phyloP scores from a whole-genome alignment of 2,329 filamentous ascomycete species.

The Fusarium succisae region DNA sequence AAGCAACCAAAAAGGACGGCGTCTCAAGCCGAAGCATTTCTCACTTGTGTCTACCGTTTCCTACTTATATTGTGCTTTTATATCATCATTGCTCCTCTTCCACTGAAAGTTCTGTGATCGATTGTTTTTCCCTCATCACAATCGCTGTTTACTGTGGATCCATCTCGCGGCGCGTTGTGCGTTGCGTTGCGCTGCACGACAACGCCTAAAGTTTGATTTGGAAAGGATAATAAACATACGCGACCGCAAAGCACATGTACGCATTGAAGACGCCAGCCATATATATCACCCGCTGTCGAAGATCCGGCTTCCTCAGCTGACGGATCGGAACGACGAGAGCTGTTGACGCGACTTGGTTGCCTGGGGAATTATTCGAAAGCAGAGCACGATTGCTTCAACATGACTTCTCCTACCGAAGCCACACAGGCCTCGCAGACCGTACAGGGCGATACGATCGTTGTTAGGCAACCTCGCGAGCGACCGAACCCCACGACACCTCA shows the following conservation, averaged over 20 bases:
- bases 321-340: neutral
- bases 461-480: constrained; percentile 48
- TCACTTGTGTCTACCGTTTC: constrained; percentile 5
- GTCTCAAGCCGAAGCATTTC: constrained; percentile 23
- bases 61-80: neutral
- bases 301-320: neutral
- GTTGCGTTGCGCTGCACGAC: constrained; percentile 29
- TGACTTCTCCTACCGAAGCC: constrained; percentile 47
- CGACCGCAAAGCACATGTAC: constrained; percentile 20
- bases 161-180: constrained; percentile 30
- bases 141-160: constrained; percentile 23
- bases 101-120: neutral
- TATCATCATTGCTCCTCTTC: neutral
- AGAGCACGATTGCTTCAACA: constrained; percentile 38
- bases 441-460: constrained; percentile 41
- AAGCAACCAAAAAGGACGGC: constrained; percentile 19
- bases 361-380: neutral
- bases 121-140: neutral
- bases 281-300: neutral
- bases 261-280: neutral
- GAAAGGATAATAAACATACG: constrained; percentile 30
- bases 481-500: constrained; percentile 46
- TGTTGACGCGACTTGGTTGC: constrained; percentile 25
- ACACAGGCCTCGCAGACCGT: constrained; percentile 46
- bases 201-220: constrained; percentile 23